Base-by-base conservation (phyloP, 306 rosid species). In the Castanea mollissima region DNA sequence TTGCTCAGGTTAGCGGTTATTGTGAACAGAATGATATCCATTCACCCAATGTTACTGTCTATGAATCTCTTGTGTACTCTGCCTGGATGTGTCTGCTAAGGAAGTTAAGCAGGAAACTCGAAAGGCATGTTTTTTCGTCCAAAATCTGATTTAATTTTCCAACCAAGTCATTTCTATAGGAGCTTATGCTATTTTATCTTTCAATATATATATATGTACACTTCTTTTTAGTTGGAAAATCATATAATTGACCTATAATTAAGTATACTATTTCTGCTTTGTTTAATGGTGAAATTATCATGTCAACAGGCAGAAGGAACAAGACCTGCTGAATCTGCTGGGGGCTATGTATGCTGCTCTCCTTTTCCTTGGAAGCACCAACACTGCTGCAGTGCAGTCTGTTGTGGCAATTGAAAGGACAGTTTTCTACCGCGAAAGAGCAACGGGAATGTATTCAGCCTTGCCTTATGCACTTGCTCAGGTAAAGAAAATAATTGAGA, bases 11-110 rank as follows among this genome's bases (percentile, higher is more conserved):
- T 76, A 74, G 85, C 38, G 85, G 89, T 55, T 86, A 88, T 67
- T 88, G 88, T 79, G 89, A 88, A 69, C 92, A 86, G 65, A 84
- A 86, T 73, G 89, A 84, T 79, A 84, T 84, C 56, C 92, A 88
- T 59, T 83, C 89, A 55, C 85, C 92, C 63, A 58, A 77, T 46
- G 72, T 88, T 34, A 88, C 84, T 10, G 88, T 84, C 18, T 75
- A 86, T 72, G 89, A 88, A 89, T 83, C 90, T 46, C 41, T 89
- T 55, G 34, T 79, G 13, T 87, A 83, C 78, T 85, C 90, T 64
- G 88, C 89, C 81, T 81, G 88, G 86, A 67, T 85, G 74, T 87
- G 84, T 19, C 90, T 67, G 84, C 87, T n/a, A 79, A 75, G 73
- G 89, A 86, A 55, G 73, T 83, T 44, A 78, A 86, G 14, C 62